phyloP scores from a whole-genome alignment of 2,329 filamentous ascomycete species.

The Moelleriella libera region DNA sequence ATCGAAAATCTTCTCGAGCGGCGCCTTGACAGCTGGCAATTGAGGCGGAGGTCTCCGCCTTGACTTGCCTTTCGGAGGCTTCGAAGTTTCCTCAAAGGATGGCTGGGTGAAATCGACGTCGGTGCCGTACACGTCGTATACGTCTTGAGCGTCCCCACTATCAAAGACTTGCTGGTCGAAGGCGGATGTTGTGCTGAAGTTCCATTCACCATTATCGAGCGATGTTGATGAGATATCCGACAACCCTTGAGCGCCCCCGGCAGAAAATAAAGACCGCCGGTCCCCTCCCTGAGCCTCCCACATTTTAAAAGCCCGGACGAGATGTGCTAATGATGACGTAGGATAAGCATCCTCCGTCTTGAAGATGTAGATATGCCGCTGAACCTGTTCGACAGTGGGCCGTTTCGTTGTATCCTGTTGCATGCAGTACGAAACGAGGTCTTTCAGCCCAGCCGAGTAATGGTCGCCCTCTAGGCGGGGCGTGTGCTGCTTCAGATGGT shows the following conservation, averaged over 20 bases:
- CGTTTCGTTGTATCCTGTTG: constrained; percentile 53
- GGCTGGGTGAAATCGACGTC: constrained; percentile 37
- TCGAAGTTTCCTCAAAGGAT: constrained; percentile 33
- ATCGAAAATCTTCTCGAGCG: constrained; percentile 51
- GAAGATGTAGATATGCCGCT: constrained; percentile 54
- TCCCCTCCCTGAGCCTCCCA: constrained; percentile 66
- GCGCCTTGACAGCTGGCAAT: constrained; percentile 41
- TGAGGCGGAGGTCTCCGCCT: constrained; percentile 44
- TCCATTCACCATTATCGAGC: constrained; percentile 47
- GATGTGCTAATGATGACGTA: constrained; percentile 43
- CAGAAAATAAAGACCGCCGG: constrained; percentile 48
- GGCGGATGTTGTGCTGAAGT: constrained; percentile 51
- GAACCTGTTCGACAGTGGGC: constrained; percentile 54
- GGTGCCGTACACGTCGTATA: constrained; percentile 46
- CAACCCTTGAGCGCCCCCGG: constrained; percentile 42
- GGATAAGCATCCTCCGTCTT: constrained; percentile 51
- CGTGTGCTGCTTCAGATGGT: constrained; percentile 43
- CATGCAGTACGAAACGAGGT: constrained; percentile 60
- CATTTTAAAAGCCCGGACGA: constrained; percentile 58
- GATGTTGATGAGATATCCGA: constrained; percentile 28
- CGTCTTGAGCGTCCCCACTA: constrained; percentile 39
- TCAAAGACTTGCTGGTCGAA: constrained; percentile 45
- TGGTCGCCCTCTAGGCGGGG: constrained; percentile 58
- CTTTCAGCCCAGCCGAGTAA: constrained; percentile 55
- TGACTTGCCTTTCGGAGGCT: constrained; percentile 36